Conservation (phyloP, 2,329 filamentous ascomycete species). For the Trichoderma simmonsii region DNA sequence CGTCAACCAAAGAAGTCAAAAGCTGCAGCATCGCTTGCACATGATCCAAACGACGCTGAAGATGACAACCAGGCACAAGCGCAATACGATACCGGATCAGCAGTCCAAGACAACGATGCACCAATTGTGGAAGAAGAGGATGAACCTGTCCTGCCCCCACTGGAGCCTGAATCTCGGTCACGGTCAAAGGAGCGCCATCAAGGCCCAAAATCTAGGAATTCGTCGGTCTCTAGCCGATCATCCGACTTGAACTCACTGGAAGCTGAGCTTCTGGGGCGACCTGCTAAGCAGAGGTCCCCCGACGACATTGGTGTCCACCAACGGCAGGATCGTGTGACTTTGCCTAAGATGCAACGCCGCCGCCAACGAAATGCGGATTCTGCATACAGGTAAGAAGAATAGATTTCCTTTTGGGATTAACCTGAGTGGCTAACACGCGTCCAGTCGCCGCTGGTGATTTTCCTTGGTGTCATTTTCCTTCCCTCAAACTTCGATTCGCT, state of each 20-base stretch:
- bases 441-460: conserved; percentile 37
- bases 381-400: conserved; percentile 34
- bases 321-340: conserved; percentile 21
- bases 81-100: conserved; percentile 16
- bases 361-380: conserved; percentile 37
- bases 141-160: not conserved
- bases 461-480: not conserved
- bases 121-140: not conserved
- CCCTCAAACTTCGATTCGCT: not conserved
- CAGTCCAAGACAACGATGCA: not conserved
- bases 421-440: not conserved
- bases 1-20: conserved; percentile 14
- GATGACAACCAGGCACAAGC: not conserved
- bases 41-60: not conserved
- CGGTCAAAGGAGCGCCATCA: conserved; percentile 20
- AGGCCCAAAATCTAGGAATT: conserved; percentile 29
- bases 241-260: conserved; percentile 40
- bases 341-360: conserved; percentile 31
- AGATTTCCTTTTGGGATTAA: not conserved
- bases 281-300: conserved; percentile 31
- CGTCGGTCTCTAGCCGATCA: conserved; percentile 32
- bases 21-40: not conserved
- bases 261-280: conserved; percentile 37
- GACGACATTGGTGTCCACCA: conserved; percentile 26
- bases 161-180: not conserved